Conservation (phyloP, 2,329 filamentous ascomycete species). For the Exophiala sp. region DNA sequence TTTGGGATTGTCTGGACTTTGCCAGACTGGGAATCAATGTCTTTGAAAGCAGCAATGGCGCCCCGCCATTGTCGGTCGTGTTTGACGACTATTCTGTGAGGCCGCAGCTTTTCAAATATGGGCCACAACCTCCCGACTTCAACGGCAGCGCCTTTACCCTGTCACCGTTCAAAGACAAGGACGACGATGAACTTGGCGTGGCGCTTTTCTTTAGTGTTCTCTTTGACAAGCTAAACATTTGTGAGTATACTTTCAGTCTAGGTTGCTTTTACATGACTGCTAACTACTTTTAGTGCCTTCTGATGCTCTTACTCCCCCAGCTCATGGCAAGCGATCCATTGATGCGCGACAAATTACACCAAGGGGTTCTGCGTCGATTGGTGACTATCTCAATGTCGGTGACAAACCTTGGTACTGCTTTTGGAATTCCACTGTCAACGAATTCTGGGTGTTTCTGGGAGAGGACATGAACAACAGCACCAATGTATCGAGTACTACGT, state of each 20-base stretch:
- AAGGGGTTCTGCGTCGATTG: constrained; percentile 33
- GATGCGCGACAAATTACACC: constrained; percentile 10
- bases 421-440: constrained; percentile 62
- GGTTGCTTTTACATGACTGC: constrained; percentile 1
- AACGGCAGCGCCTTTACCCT: constrained; percentile 42
- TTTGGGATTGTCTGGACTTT: constrained; percentile 47
- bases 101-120: constrained; percentile 49
- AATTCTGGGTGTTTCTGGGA: constrained; percentile 61
- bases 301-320: constrained; percentile 32
- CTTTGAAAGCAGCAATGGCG: constrained; percentile 29
- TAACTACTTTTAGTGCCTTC: constrained; percentile 32
- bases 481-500: constrained; percentile 12
- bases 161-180: constrained; percentile 52
- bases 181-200: constrained; percentile 52
- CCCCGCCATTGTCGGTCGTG: constrained; percentile 33
- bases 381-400: constrained; percentile 45
- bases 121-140: constrained; percentile 54
- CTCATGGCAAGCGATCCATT: constrained; percentile 31
- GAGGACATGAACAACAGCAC: constrained; percentile 40
- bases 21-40: constrained; percentile 34
- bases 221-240: constrained; percentile 61
- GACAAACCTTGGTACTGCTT: constrained; percentile 64
- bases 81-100: constrained; percentile 38
- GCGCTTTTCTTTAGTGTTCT: constrained; percentile 57
- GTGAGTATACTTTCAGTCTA: constrained; percentile 19